These are phyloP conservation scores for Periconia macrospinosa DNA, from an alignment of 2,329 filamentous ascomycete genomes.

Conservation along the genomic window DNA sequence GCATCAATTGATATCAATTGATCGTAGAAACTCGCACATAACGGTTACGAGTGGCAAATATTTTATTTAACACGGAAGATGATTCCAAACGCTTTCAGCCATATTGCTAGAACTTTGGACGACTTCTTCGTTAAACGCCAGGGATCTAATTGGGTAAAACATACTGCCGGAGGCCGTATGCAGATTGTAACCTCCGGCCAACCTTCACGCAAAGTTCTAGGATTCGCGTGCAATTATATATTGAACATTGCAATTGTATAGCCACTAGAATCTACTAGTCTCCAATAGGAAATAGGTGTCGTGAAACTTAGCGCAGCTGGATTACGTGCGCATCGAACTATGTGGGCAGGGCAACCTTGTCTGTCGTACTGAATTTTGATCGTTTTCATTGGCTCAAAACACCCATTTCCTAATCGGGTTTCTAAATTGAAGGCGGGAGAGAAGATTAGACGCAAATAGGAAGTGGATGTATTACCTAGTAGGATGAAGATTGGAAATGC, in stretches of 20 bases:
- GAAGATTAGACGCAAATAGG: conserved; percentile 12
- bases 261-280: conserved; percentile 9
- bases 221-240: conserved; percentile 8
- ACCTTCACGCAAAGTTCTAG: conserved; percentile 7
- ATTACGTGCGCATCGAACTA: conserved; percentile 8
- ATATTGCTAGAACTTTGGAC: no score
- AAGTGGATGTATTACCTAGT: conserved; percentile 11
- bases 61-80: no score
- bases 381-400: conserved; percentile 12
- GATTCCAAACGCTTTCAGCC: no score
- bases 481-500: conserved; percentile 12
- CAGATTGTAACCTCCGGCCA: no score
- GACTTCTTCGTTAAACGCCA: no score
- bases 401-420: conserved; percentile 13
- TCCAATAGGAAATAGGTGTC: conserved; percentile 9
- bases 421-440: conserved; percentile 10
- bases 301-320: conserved; percentile 6
- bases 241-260: conserved; percentile 8
- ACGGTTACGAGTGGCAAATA: no score
- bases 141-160: no score
- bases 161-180: no score
- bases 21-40: no score
- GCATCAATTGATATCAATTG: no score
- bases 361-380: conserved; percentile 12
- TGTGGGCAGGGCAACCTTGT: conserved; percentile 10